Percentiles rank a stretch among this genome's conserved stretches.
Conservation (phyloP, 73 alveolate genomes). For the Tetrahymena thermophila region DNA sequence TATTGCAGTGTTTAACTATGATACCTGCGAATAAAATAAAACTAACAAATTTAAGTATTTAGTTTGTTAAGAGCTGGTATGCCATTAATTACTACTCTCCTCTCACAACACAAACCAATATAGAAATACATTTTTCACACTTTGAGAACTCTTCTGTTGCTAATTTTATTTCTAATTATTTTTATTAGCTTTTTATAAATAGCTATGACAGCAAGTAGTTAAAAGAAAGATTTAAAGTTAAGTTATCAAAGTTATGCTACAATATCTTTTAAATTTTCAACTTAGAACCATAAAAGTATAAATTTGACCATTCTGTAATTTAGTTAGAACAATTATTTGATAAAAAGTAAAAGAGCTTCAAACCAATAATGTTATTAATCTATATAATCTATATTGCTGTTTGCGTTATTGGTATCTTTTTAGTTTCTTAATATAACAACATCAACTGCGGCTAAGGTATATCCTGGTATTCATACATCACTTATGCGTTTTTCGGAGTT, state of each 20-base stretch:
- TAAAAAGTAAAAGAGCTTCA: not conserved
- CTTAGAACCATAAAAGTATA: not conserved
- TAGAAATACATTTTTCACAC: not conserved
- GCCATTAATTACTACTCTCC: not conserved
- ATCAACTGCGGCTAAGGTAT: not conserved
- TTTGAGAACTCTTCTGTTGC: not conserved
- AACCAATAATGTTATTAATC: not conserved
- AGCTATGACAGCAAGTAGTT: not conserved
- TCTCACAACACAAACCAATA: not conserved
- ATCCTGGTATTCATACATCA: not conserved
- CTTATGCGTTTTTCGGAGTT: not conserved
- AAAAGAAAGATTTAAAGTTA: not conserved
- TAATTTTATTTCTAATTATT: not conserved
- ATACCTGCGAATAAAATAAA: not conserved
- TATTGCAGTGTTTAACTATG: not conserved
- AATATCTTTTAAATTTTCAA: not conserved
- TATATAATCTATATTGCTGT: not conserved
- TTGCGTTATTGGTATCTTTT: not conserved
- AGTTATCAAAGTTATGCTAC: not conserved
- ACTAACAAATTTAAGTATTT: not conserved
- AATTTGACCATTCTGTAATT: not conserved
- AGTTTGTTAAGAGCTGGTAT: not conserved
- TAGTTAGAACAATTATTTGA: not conserved
- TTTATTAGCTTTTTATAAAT: not conserved
- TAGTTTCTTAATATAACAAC: not conserved